Evolutionary conservation across 2,329 filamentous ascomycete genomes (phyloP).

Genomic region (Ophiostoma novo-ulmi): DNA sequence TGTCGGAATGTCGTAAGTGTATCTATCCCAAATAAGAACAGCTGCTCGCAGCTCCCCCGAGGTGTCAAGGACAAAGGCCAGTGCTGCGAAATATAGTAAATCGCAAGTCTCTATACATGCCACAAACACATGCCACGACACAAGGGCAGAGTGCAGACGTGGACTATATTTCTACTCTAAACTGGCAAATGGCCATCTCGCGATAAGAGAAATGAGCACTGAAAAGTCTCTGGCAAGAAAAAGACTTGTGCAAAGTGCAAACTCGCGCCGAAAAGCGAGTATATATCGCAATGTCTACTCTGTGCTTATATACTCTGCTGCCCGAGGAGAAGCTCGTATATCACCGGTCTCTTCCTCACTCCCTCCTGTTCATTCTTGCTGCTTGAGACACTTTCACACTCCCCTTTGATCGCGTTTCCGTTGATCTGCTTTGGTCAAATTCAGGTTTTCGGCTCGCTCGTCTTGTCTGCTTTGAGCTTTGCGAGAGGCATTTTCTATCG

Average conservation of each 20-base stretch:
- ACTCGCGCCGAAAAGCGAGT: background rate
- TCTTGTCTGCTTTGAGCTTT: background rate
- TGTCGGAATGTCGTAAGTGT: background rate
- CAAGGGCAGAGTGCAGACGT: background rate
- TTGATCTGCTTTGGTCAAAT: background rate
- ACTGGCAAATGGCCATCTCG: conserved; percentile 3
- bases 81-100: conserved; percentile 3
- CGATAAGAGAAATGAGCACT: conserved; percentile 3
- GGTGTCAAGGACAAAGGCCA: background rate
- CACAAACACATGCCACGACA: background rate
- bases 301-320: background rate
- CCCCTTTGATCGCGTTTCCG: background rate
- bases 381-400: background rate
- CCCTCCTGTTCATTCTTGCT: background rate
- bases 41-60: background rate
- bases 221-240: background rate
- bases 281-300: background rate
- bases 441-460: background rate
- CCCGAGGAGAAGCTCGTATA: background rate
- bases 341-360: background rate
- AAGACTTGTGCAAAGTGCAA: background rate
- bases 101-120: background rate
- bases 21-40: background rate
- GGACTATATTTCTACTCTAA: background rate
- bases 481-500: background rate